These are phyloP conservation scores for Tetramitus jugosus DNA, from an alignment of 208 protist genomes.

Conservation along the genomic window DNA sequence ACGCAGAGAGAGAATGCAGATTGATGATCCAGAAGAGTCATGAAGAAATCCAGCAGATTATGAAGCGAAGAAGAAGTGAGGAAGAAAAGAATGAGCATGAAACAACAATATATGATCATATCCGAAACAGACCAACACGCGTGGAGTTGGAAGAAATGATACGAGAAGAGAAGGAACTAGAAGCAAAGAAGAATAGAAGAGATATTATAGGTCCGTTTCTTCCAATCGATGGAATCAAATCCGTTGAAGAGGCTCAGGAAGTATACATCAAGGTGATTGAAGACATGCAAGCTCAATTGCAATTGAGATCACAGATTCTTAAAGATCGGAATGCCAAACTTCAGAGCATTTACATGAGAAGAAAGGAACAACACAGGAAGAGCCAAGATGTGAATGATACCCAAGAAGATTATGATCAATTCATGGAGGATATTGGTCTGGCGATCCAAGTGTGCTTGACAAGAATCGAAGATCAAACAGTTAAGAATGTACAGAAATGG, in stretches of 20 bases:
- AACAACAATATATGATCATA: constrained; percentile 9
- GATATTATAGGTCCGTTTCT: not conserved
- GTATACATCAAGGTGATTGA: not conserved
- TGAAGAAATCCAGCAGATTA: not conserved
- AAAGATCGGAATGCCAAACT: not conserved
- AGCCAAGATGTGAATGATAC: not conserved
- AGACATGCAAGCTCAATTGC: not conserved
- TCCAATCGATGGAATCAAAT: not conserved
- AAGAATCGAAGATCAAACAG: constrained; percentile 13
- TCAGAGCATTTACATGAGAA: not conserved
- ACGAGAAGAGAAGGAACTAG: not conserved
- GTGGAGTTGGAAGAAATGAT: not conserved
- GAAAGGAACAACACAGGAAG: not conserved
- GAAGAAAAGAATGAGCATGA: not conserved
- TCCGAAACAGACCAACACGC: constrained; percentile 9
- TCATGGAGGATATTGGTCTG: not conserved
- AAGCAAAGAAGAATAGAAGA: not conserved
- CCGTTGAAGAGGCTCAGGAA: not conserved
- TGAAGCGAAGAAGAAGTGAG: not conserved
- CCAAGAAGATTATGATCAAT: constrained; percentile 14
- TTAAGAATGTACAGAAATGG: not conserved
- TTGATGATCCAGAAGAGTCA: not conserved
- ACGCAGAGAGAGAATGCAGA: not conserved
- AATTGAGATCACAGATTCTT: constrained; percentile 5
- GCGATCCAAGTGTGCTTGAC: not conserved